Evolutionary conservation across 2,329 filamentous ascomycete species (phyloP), one percentile per base, ranked within the genome.

Genomic region (Rhytidhysteron rufulum): DNA sequence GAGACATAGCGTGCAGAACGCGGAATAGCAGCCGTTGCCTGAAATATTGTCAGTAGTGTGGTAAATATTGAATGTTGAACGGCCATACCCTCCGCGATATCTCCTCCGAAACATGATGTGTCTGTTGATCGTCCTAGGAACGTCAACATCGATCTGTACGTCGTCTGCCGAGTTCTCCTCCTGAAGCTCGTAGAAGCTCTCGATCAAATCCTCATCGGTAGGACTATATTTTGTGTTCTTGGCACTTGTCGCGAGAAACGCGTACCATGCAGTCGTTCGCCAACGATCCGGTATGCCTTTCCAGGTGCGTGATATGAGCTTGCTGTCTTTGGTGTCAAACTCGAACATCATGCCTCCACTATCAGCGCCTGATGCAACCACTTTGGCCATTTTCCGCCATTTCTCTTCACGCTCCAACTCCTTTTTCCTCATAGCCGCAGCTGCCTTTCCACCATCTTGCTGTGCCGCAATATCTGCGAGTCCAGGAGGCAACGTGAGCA

Each of bases 281-380:
- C 93, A 98, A 47, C 88, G 82, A 66, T 98, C 93, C 0, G 93
- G 93, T 48, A 98, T 95, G 21, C 93, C 93, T 63, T 98, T 98
- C 93, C 93, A 98, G 1, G 89, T 94, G 41, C 93, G 80, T 50
- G 90, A 85, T 43, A 95, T 83, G 31, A 98, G 73, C 63, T 96
- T 75, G 5, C 86, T 76, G 60, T 85, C 86, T 48, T 77, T 81
- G 27, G 79, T 78, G 65, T 96, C 89, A 60, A 97, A 97, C 40
- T 89, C 85, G 48, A 83, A 84, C 10, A 69, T 70, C 77, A 81
- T 83, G 13, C 81, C 80, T 13, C 78, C 78, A 17, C 79, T 78
- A 39, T 72, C 65, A 22, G 66, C 63, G 6, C 67, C 70, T 6
- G 67, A 60, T 39, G 71, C 72, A 13, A 63, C 57, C 15, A 67